These are phyloP conservation scores for Candida anutae DNA, from an alignment of 1,139 yeast species.

Conservation along the genomic window DNA sequence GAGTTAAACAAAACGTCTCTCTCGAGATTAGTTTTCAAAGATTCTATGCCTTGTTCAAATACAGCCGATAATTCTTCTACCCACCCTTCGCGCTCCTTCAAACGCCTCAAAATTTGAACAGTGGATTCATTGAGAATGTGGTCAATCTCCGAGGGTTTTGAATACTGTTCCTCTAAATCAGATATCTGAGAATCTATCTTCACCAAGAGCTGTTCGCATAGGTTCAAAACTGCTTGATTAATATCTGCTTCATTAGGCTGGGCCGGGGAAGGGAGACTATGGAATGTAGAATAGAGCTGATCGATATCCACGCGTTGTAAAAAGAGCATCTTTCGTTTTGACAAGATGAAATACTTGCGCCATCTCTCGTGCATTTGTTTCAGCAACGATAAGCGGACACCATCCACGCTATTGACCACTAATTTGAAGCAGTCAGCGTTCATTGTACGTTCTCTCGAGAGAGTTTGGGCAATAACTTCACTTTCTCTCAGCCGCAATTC, in stretches of 20 bases:
- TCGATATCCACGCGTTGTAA: slow-evolving; percentile 30
- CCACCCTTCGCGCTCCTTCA: slow-evolving; percentile 54
- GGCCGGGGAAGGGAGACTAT: no score
- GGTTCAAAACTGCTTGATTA: slow-evolving; percentile 6
- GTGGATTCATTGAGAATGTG: slow-evolving; percentile 36
- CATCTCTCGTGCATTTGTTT: slow-evolving; percentile 38
- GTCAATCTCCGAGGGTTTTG: slow-evolving; percentile 44
- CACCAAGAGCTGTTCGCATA: slow-evolving; percentile 16
- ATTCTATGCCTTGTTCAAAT: slow-evolving; percentile 32
- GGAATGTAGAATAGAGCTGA: background rate
- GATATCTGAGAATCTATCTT: slow-evolving; percentile 35
- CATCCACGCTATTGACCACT: slow-evolving; percentile 33
- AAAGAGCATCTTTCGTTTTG: slow-evolving; percentile 49
- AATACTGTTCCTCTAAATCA: slow-evolving; percentile 45
- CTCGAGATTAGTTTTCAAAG: slow-evolving; percentile 41
- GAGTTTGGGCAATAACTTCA: slow-evolving; percentile 27
- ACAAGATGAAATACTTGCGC: slow-evolving; percentile 43
- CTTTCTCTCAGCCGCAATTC: slow-evolving; percentile 54
- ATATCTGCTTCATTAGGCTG: background rate
- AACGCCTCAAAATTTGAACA: slow-evolving; percentile 31
- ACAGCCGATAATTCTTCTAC: slow-evolving; percentile 28
- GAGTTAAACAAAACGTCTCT: slow-evolving; percentile 49
- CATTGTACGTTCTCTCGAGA: slow-evolving; percentile 21
- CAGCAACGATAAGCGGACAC: slow-evolving; percentile 28
- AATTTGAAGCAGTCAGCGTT: slow-evolving; percentile 28